Evolutionary conservation across 2,329 filamentous ascomycete genomes (phyloP).

Genomic region (Fusarium pseudograminearum): DNA sequence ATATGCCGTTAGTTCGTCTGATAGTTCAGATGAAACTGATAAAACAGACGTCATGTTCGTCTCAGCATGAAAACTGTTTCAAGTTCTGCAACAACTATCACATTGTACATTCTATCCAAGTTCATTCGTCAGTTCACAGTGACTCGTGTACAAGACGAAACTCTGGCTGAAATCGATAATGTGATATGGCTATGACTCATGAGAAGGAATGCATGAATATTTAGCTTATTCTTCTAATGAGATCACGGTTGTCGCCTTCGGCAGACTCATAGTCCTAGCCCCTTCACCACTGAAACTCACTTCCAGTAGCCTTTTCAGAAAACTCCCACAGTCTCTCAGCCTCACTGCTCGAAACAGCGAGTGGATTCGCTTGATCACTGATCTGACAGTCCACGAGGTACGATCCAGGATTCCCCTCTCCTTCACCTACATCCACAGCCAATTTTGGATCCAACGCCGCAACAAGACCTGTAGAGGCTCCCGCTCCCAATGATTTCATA

Average conservation of each 20-base stretch:
- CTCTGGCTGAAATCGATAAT: no score
- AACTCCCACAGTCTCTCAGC: slow-evolving; percentile 18
- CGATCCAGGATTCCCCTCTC: slow-evolving; percentile 3
- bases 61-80: not conserved
- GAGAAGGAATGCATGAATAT: no score
- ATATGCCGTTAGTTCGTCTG: not conserved
- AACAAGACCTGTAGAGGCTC: slow-evolving; percentile 18
- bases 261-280: not conserved
- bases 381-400: slow-evolving; percentile 15
- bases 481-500: not conserved
- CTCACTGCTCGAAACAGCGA: slow-evolving; percentile 18
- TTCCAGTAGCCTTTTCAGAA: slow-evolving; percentile 7
- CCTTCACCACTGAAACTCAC: slow-evolving; percentile 5
- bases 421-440: not conserved
- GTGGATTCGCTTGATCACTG: not conserved
- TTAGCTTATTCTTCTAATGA: accelerated
- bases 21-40: not conserved
- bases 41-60: not conserved
- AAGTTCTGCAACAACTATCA: not conserved
- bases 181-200: no score
- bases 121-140: no score
- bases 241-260: no score
- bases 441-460: slow-evolving; percentile 8
- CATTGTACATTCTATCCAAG: not conserved
- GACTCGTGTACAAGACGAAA: no score